Base-by-base conservation (phyloP, 352 stramenopile genomes). In the Pythium folliculosum region DNA sequence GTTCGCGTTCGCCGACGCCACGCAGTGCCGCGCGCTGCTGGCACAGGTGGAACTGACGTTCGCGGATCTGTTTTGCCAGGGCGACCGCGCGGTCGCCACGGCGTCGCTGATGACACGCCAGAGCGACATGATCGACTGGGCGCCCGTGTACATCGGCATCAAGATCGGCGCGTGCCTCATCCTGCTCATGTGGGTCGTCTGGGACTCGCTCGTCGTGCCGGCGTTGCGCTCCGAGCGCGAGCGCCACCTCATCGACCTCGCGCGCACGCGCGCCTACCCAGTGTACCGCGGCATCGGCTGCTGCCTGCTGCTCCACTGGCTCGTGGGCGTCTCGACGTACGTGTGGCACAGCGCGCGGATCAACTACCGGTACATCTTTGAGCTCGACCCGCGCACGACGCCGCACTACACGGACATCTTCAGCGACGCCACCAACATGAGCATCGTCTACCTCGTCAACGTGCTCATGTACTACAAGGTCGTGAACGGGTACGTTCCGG, bases 401-500 rank as follows among this genome's bases (percentile, higher is more conserved):
- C 92, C 97, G 73, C 74, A 89, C 77, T 80, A 90, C 91, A 73
- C 85, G 65, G 78, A 93, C 60, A 96, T 99, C 25, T 98, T 99
- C 66, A 97, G 96, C 69, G 93, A 98, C 75, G 95, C 94, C 14
- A 97, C 97, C 35, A 97, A 98, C 75, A 97, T 99, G 76, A 98
- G 90, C 19, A 96, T 99, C 49, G 83, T 98, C 3, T 99, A 96
- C 72, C 74, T 99, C 13, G 69, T 96, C 13, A 92, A 95, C 60
- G 90, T 98, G 77, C 81, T 99, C 57, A 77, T 98, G 22, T 99
- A 99, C 75, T 99, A 99, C 89, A 99, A 99, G 81, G 92, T 97
- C 22, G 86, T 92, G 70, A 95, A 95, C 54, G 80, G 77, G 0
- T 88, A 93, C 60, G 94, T 95, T 30, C 88, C 88, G 0, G 88